Percentiles rank a stretch among this genome's conserved stretches.
Conservation (phyloP, 495 filamentous ascomycete species). For the Thermothielavioides terrestris region DNA sequence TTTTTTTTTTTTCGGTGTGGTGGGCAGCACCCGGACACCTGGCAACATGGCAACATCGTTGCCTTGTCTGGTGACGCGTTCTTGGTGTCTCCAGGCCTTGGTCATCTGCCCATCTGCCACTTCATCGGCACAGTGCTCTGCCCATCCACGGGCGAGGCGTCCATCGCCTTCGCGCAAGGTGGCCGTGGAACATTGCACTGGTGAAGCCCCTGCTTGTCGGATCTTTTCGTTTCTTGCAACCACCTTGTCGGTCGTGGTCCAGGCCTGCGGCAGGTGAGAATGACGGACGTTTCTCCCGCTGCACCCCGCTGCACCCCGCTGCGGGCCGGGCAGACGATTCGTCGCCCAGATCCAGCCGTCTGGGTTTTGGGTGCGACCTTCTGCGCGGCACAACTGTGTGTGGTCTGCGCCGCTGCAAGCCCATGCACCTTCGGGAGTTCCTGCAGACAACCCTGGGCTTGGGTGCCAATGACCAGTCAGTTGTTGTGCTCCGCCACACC, state of each 20-base stretch:
- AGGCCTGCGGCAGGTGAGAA: no score
- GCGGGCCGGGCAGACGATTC: not conserved
- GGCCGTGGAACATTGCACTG: not conserved
- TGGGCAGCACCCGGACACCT: no score
- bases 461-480: no score
- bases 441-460: no score
- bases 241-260: no score
- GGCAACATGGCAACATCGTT: no score
- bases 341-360: not conserved
- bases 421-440: no score
- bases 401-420: no score
- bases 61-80: conserved; percentile 3
- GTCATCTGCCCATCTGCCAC: conserved; percentile 1
- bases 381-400: no score
- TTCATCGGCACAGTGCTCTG: no score
- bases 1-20: no score
- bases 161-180: not conserved
- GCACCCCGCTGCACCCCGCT: not conserved
- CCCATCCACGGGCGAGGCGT: not conserved
- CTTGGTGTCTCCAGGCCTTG: not conserved
- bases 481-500: conserved; percentile 5
- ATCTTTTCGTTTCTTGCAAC: not conserved
- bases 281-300: not conserved
- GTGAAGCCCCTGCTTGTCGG: not conserved
- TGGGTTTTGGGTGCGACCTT: conserved; percentile 1